Base-by-base conservation (phyloP, 1,284 basidiomycete genomes). In the Fomitopsis betulina region DNA sequence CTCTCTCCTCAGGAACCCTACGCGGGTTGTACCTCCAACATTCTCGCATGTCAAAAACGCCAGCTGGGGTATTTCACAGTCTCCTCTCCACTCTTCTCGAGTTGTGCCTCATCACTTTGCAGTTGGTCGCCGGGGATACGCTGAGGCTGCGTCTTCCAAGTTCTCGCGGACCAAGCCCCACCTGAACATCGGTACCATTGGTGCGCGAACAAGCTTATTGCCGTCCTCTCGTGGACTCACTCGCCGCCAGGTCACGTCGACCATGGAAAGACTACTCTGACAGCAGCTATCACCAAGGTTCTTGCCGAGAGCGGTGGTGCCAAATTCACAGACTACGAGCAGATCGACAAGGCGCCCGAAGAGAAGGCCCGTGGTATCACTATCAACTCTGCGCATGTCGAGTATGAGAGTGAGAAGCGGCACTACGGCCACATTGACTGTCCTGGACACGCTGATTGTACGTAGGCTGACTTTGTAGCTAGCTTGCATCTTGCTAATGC, bases 381-480 rank as follows among this genome's bases (percentile, higher is more conserved):
- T 65, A 99, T 99, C 72, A 93, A 90, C 75, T 88, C 87, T 23
- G 80, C 93, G 57, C 97, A 99, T 75, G 95, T 99, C 74, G 97
- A 99, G 76, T 99, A 99, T 76, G 95, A 99, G 81, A 97, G 94
- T 50, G 79, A 79, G 15, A 83, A 79, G 58, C 88, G 97, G 63
- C 97, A 99, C 75, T 99, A 99, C 71, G 97, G 96, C 40, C 97
- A 99, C 76, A 98, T 99, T 75, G 97, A 99, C 80, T 99, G 97
- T 79, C 96, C 96, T 33, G 93, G 93, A 70, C 93, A 94, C 72
- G 92, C 92, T 61, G 93, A 94, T 80, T 95, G 91, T 92, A 59
- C 68, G 85, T 74, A 5, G 15, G 30, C 5, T 33, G 53, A 58
- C 42, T 42, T n/a, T 53, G 32, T 25, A n/a, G 10, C 8, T 42